Evolutionary conservation across 805 yeast genomes (phyloP), one percentile per base, ranked within the genome.

Genomic region (Torulaspora maleeae): DNA sequence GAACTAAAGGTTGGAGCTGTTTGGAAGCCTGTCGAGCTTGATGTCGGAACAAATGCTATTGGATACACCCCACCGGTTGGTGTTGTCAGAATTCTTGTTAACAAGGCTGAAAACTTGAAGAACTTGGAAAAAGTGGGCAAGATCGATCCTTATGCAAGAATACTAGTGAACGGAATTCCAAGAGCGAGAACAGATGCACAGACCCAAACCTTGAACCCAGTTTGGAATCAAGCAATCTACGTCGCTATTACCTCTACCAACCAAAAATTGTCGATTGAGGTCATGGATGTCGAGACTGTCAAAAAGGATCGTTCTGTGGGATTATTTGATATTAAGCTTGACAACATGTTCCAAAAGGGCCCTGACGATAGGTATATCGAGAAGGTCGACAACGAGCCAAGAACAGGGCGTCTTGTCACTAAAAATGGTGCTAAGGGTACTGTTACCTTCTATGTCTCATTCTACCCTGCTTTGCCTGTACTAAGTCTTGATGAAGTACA

Each of bases 11-110:
- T 93, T 45, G 67, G 76, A 4, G 79, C 93, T 24, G 67, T 71
- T 43, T 93, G 96, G 96, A 88, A 83, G 66, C 91, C 98, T 7
- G 95, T 90, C 41, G 79, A 75, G 24, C 68, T 91, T 58, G 74
- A 68, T 49, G 79, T 81, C 42, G 84, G 83, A 13, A 67, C 80
- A 32, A 86, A 88, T 49, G 68, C 86, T 17, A 79, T 82, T 54
- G 93, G 91, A 41, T 91, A 89, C 69, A 79, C 88, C n/a, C 88
- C 88, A 47, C 99, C 99, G 40, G 83, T 91, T 61, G 99, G 99
- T 62, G 91, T 85, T 27, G 75, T 90, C 5, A 80, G 97, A 60
- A 73, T 93, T 24, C 72, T 76, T 48, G 66, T 93, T 49, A 78
- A 77, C 53, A 76, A 75, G 49, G 97, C 95, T 35, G 77, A 75